These are phyloP conservation scores for Coemansia sp. DNA, from an alignment of 192 early-diverging fungal species.

Conservation along the genomic window DNA sequence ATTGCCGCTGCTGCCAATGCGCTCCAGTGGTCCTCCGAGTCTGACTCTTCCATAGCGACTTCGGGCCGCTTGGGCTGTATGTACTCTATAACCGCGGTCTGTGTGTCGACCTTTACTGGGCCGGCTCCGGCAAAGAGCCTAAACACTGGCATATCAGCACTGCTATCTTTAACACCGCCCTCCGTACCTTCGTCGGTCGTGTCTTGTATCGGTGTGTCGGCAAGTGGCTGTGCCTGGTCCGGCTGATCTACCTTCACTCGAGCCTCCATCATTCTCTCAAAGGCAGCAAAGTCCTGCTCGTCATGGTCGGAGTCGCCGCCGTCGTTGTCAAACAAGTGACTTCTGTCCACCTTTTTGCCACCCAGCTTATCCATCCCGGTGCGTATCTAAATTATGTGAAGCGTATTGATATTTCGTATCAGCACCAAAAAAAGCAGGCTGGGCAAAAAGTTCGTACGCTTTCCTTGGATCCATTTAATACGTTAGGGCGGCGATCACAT, in stretches of 20 bases:
- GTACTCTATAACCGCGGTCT: slow-evolving; percentile 16
- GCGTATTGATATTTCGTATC: background rate
- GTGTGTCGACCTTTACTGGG: slow-evolving; percentile 39
- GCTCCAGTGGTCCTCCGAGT: slow-evolving; percentile 49
- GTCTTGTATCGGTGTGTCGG: background rate
- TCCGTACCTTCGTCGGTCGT: background rate
- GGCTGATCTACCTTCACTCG: slow-evolving; percentile 14
- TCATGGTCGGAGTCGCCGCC: slow-evolving; percentile 5
- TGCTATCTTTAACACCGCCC: background rate
- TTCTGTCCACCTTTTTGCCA: slow-evolving; percentile 38
- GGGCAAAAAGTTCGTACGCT: background rate
- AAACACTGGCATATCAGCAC: slow-evolving; percentile 23
- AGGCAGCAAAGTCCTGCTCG: slow-evolving; percentile 38
- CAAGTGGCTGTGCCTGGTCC: background rate
- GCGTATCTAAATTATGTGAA: background rate
- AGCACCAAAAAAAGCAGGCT: background rate
- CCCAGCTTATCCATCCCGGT: slow-evolving; percentile 3
- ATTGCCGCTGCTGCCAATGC: slow-evolving; percentile 30
- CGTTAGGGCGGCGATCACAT: slow-evolving; percentile 15
- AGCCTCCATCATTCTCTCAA: slow-evolving; percentile 44
- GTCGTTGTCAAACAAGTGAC: slow-evolving; percentile 31
- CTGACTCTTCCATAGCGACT: slow-evolving; percentile 29
- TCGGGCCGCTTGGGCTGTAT: slow-evolving; percentile 29
- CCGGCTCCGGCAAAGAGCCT: slow-evolving; percentile 41
- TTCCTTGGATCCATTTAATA: background rate